Evolutionary conservation across 768 basidiomycete genomes (phyloP).

Genomic region (Collybiopsis luxurians): DNA sequence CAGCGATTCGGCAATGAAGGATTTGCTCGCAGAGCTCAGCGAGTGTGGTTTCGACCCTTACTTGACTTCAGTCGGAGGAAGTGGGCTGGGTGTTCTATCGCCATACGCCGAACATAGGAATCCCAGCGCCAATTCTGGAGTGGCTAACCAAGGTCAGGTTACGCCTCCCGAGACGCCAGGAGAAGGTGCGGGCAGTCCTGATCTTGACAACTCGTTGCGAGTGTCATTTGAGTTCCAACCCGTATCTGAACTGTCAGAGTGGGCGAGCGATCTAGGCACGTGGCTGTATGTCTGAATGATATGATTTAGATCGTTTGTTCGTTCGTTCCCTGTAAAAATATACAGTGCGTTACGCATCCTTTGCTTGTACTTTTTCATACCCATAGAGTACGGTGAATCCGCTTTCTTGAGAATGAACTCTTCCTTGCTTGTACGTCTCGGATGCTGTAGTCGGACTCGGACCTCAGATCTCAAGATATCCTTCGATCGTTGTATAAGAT

Average conservation of each 20-base stretch:
- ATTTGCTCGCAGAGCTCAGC: conserved; percentile 59
- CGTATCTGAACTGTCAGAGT: conserved; percentile 42
- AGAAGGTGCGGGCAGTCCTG: conserved; percentile 23
- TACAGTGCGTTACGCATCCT: no score
- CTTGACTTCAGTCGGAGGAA: conserved; percentile 90
- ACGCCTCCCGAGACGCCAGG: conserved; percentile 50
- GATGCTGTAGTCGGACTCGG: no score
- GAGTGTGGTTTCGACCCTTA: conserved; percentile 76
- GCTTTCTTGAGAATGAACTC: no score
- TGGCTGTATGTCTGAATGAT: conserved; percentile 58
- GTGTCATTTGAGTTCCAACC: conserved; percentile 42
- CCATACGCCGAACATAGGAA: conserved; percentile 47
- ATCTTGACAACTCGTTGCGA: conserved; percentile 31
- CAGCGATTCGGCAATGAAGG: conserved; percentile 50
- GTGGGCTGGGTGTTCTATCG: conserved; percentile 84
- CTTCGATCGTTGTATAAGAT: no score
- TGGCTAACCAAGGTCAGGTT: conserved; percentile 33
- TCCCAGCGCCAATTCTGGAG: conserved; percentile 1
- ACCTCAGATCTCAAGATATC: no score
- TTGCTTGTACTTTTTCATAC: no score
- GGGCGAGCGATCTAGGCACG: conserved; percentile 52
- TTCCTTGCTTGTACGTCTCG: no score
- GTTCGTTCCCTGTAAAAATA: no score
- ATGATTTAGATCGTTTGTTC: conserved; percentile 6
- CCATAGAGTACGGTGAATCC: no score